These are phyloP conservation scores for Pseudogymnoascus sp. DNA, from an alignment of 2,329 filamentous ascomycete genomes.

Conservation along the genomic window DNA sequence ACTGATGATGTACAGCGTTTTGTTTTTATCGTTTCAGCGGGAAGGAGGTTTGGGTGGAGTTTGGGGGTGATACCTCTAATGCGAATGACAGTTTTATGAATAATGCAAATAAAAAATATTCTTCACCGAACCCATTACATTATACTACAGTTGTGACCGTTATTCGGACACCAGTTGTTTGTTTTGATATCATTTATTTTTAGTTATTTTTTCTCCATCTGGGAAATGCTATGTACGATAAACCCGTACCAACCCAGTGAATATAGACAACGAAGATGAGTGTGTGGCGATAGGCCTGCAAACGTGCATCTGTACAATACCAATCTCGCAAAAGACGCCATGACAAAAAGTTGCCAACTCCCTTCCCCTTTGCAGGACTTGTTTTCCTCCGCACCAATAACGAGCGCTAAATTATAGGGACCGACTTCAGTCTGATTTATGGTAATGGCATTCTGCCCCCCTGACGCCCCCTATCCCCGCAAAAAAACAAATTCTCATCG, in stretches of 20 bases:
- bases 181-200: background rate
- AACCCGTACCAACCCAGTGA: background rate
- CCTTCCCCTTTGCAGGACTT: background rate
- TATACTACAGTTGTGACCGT: background rate
- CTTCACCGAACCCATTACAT: background rate
- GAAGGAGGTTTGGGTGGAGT: background rate
- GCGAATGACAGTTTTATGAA: background rate
- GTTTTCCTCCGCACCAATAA: background rate
- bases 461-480: background rate
- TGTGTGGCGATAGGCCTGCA: background rate
- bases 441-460: background rate
- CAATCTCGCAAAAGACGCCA: background rate
- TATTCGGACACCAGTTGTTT: background rate
- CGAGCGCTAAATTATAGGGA: conserved; percentile 5
- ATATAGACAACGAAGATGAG: conserved; percentile 6
- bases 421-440: background rate
- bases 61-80: conserved; percentile 1
- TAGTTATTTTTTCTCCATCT: background rate
- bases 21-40: background rate
- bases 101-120: background rate
- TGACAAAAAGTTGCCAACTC: background rate
- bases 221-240: background rate
- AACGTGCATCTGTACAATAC: conserved; percentile 3
- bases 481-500: background rate
- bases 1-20: background rate